Evolutionary conservation across 139 green algal species (phyloP), one percentile per base, ranked within the genome.

Genomic region (Auxenochlorella protothecoides): DNA sequence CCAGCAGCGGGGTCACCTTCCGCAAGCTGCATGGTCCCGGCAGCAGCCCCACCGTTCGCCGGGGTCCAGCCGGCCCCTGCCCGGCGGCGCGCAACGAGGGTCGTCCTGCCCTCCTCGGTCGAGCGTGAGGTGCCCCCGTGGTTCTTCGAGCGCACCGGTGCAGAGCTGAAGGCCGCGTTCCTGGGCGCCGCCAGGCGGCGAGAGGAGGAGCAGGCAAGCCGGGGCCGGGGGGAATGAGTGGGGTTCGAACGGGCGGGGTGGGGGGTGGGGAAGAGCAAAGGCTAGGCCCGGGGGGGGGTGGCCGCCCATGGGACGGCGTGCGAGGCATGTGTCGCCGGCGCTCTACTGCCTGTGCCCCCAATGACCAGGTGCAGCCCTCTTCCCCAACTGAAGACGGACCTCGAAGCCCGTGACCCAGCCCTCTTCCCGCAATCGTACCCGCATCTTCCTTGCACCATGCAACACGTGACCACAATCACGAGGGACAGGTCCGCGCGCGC

Each of bases 141-240:
- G 85, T 88, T 93, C 74, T 94, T 91, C 65, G 66, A 88, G 63
- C 81, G 80, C 56, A 89, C 81, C 0, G 75, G 73, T 53, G 72
- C 73, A 3, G 86, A 94, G n/a, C 57, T 94, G 3, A 89, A 87
- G 68, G 78, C 72, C 4, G 75, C 86, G 12, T 91, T 84, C 73
- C 53, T 82, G 53, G 55, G 73, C 16, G 78, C 74, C 4, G 55
- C 53, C 11, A 67, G 66, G 75, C 74, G 64, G 69, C 68, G 72
- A 52, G 84, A 89, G 67, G 65, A 81, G 56, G 70, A 67, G 11
- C 60, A 77, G 68, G 27, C 27, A 44, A 44, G 27, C 1, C 0
- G 27, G 27, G 27, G 27, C 27, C 27, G 27, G 27, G 27, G 27
- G 27, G 27, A 44, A 44, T 44, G 27, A 44, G 74, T 78, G 52